A percentile compares a stretch with the other conserved stretches of the same genome.
phyloP scores from a whole-genome alignment of 495 filamentous ascomycete genomes.

The Neurospora sp. region DNA sequence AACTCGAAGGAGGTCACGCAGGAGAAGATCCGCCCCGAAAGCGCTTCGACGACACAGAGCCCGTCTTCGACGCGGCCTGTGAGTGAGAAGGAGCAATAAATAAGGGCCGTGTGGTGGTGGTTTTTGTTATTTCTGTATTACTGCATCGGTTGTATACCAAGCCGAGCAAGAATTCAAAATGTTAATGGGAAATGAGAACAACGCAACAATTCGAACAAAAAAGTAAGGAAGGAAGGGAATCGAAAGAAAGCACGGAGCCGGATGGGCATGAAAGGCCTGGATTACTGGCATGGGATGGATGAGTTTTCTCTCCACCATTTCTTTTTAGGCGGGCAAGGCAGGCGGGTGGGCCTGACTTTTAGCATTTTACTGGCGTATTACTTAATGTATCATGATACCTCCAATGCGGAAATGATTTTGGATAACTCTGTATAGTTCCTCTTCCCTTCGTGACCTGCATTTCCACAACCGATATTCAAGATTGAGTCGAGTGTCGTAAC shows the following conservation, averaged over 20 bases:
- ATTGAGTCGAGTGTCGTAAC: background rate
- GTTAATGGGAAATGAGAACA: background rate
- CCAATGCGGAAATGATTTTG: background rate
- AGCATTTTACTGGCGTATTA: background rate
- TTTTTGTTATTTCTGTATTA: too few relatives aligned
- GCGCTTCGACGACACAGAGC: background rate
- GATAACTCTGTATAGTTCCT: background rate
- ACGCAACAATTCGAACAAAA: background rate
- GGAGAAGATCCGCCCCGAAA: conserved; percentile 1
- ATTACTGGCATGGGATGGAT: background rate
- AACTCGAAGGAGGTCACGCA: conserved; percentile 1
- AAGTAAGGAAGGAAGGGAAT: background rate
- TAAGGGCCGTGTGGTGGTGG: background rate
- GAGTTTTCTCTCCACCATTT: background rate
- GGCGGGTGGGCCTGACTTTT: background rate
- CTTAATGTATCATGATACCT: background rate
- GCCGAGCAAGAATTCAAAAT: background rate
- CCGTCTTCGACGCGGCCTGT: background rate
- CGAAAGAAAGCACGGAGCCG: background rate
- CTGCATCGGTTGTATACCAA: background rate
- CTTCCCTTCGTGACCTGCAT: background rate
- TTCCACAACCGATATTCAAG: background rate
- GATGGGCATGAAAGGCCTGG: background rate
- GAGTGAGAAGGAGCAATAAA: background rate
- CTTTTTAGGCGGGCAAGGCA: background rate